Conservation (phyloP, 2,329 filamentous ascomycete species). For the Dothistroma pini region DNA sequence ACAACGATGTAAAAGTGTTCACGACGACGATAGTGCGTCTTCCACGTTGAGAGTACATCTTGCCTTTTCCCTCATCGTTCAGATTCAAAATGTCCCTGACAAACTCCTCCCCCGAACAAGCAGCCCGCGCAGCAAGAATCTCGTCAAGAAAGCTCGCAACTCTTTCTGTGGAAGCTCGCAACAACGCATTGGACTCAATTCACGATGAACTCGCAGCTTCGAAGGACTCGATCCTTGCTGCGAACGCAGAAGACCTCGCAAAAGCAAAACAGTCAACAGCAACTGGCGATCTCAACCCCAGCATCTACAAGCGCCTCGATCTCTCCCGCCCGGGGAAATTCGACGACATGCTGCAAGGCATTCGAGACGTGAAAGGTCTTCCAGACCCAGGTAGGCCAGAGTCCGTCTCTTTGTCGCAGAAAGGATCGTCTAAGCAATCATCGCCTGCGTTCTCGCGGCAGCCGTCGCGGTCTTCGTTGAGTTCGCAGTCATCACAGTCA, state of each 20-base stretch:
- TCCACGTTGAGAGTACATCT: neutral
- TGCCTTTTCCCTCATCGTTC: too few species aligned
- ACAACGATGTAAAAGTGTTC: neutral
- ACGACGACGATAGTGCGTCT: too few species aligned
- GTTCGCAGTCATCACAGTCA: neutral
- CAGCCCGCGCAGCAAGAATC: conserved; percentile 71
- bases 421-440: neutral
- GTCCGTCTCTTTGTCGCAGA: neutral
- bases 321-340: conserved; percentile 84
- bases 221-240: conserved; percentile 73
- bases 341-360: conserved; percentile 96
- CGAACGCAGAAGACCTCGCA: conserved; percentile 80
- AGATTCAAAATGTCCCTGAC: conserved; percentile 77
- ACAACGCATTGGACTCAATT: conserved; percentile 79
- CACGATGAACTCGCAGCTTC: conserved; percentile 69
- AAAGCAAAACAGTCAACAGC: conserved; percentile 69
- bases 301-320: conserved; percentile 83
- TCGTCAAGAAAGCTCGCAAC: conserved; percentile 82
- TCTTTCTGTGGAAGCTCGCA: conserved; percentile 70
- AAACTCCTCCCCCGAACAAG: conserved; percentile 72
- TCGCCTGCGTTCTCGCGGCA: neutral
- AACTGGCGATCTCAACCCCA: conserved; percentile 72
- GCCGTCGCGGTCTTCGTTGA: neutral
- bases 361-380: conserved; percentile 78
- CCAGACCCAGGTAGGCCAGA: conserved; percentile 72